These are phyloP conservation scores for Gastrolobium villosum DNA, from an alignment of 306 rosid species.

Conservation along the genomic window DNA sequence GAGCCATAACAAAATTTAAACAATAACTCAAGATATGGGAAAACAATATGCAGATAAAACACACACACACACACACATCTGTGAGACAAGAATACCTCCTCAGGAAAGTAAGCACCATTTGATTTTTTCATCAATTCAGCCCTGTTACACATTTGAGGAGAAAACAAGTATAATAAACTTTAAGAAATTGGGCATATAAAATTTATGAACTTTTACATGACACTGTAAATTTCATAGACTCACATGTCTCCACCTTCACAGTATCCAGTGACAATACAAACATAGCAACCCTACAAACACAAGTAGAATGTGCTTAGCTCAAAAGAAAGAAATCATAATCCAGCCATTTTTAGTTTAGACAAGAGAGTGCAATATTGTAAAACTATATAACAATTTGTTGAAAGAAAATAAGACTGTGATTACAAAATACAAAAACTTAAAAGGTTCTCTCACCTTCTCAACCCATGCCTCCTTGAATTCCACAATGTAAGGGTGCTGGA, in stretches of 20 bases:
- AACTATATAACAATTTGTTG: conserved; percentile 16
- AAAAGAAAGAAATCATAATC: conserved; percentile 24
- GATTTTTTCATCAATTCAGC: conserved; percentile 95
- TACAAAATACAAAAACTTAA: conserved; percentile 4
- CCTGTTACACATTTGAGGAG: conserved; percentile 58
- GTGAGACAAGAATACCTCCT: conserved; percentile 71
- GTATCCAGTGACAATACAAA: conserved; percentile 97
- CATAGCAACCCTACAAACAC: conserved; percentile 96
- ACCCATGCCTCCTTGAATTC: conserved; percentile 99
- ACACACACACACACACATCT: conserved; percentile 12
- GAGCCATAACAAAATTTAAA: conserved; percentile 40
- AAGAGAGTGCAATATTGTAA: neutral
- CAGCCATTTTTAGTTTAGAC: conserved; percentile 38
- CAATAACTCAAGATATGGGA: conserved; percentile 27
- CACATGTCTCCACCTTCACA: conserved; percentile 99
- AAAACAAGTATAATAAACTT: conserved; percentile 31
- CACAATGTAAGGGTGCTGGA: conserved; percentile 93
- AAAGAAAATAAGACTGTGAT: conserved; percentile 33
- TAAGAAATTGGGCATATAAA: conserved; percentile 10
- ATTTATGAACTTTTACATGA: conserved; percentile 28
- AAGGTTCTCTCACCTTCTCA: conserved; percentile 79
- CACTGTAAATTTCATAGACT: conserved; percentile 53
- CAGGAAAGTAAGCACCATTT: conserved; percentile 89
- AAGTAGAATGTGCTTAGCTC: conserved; percentile 37
- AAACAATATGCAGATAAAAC: conserved; percentile 16